A percentile compares a stretch with the other conserved stretches of the same genome.
These are phyloP conservation scores for Aureobasidium sp. DNA, from an alignment of 2,329 filamentous ascomycete species.

Conservation along the genomic window DNA sequence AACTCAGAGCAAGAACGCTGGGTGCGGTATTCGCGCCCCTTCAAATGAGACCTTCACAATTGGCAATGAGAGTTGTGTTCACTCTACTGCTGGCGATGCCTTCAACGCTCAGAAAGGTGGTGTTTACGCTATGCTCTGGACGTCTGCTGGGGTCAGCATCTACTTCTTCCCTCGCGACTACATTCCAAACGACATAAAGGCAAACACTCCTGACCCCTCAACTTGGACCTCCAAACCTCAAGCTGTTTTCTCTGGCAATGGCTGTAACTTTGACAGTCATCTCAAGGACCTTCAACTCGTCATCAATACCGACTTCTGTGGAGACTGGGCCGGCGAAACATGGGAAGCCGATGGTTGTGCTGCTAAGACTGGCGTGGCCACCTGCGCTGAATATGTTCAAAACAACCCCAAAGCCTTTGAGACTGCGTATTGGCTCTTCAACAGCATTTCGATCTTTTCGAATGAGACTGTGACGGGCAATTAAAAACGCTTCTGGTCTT, in stretches of 20 bases:
- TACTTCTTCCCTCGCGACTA: slow-evolving; percentile 71
- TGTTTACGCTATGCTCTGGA: slow-evolving; percentile 54
- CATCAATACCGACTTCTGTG: slow-evolving; percentile 79
- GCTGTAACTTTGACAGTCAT: slow-evolving; percentile 61
- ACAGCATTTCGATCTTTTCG: neutral
- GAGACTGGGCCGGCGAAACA: slow-evolving; percentile 69
- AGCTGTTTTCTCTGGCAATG: slow-evolving; percentile 55
- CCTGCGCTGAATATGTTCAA: slow-evolving; percentile 65
- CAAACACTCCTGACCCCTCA: slow-evolving; percentile 53
- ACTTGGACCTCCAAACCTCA: slow-evolving; percentile 58
- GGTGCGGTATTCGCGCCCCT: slow-evolving; percentile 31
- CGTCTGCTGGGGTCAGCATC: slow-evolving; percentile 58
- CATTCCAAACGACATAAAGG: slow-evolving; percentile 55
- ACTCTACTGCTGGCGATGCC: slow-evolving; percentile 35
- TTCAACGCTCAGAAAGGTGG: slow-evolving; percentile 43
- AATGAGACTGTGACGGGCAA: neutral
- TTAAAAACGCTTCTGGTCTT: no score
- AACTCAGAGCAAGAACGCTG: slow-evolving; percentile 31
- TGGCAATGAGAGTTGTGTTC: slow-evolving; percentile 10
- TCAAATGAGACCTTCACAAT: slow-evolving; percentile 22
- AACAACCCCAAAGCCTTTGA: slow-evolving; percentile 61
- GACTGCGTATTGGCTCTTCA: slow-evolving; percentile 67
- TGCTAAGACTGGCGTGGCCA: slow-evolving; percentile 43
- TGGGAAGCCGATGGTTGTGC: slow-evolving; percentile 57
- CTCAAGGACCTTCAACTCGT: slow-evolving; percentile 67